Conservation (phyloP, 352 stramenopile genomes). For the Globisporangium recalcitrans region DNA sequence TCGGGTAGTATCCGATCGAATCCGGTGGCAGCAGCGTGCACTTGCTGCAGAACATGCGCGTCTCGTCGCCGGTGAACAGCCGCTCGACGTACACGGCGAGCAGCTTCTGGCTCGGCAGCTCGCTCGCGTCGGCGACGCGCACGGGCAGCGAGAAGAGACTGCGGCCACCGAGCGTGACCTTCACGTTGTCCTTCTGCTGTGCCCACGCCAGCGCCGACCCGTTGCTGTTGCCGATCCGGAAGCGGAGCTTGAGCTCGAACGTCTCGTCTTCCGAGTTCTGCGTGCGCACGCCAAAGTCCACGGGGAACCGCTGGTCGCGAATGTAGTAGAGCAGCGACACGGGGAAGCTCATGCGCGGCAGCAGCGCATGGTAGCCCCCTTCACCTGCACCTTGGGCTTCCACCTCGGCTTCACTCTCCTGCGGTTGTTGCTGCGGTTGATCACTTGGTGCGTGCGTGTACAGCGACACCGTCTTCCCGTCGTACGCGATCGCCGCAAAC, state of each 20-base stretch:
- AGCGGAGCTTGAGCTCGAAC: constrained; percentile 32
- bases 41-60: constrained; percentile 72
- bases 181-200: constrained; percentile 56
- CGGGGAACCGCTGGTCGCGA: constrained; percentile 63
- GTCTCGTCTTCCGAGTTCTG: constrained; percentile 26
- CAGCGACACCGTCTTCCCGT: constrained; percentile 51
- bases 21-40: constrained; percentile 69
- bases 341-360: constrained; percentile 60
- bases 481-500: constrained; percentile 51
- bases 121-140: constrained; percentile 27
- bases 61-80: constrained; percentile 73
- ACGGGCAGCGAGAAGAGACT: constrained; percentile 67
- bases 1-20: constrained; percentile 51
- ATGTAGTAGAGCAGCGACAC: constrained; percentile 77
- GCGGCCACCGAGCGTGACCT: constrained; percentile 51
- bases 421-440: constrained; percentile 5
- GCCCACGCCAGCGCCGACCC: constrained; percentile 42
- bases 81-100: constrained; percentile 65
- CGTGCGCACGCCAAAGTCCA: constrained; percentile 44
- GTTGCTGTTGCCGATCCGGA: constrained; percentile 43
- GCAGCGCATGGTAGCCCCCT: neutral
- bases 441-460: constrained; percentile 34
- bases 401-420: constrained; percentile 4
- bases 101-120: constrained; percentile 25
- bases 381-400: neutral